Percentiles rank a stretch among this genome's conserved stretches.
phyloP scores from a whole-genome alignment of 768 basidiomycete genomes.

The Tricholoma furcatifolium region DNA sequence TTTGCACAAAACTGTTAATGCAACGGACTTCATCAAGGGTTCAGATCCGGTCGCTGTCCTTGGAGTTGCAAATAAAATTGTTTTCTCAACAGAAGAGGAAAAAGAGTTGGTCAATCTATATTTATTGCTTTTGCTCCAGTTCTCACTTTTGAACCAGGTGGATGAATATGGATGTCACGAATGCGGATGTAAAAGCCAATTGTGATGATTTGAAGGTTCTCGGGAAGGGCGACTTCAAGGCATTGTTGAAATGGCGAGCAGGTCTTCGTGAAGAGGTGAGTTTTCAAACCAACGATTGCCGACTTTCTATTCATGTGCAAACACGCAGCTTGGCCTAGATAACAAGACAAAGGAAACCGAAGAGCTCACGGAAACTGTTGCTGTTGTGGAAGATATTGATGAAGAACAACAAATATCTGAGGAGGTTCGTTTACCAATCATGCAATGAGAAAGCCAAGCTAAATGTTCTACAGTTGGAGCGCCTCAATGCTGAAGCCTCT shows the following conservation, averaged over 20 bases:
- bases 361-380: slow-evolving; percentile 72
- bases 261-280: slow-evolving; percentile 87
- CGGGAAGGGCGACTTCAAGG: slow-evolving; percentile 97
- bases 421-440: slow-evolving; percentile 53
- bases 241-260: slow-evolving; percentile 86
- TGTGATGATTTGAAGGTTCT: slow-evolving; percentile 93
- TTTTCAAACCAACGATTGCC: background rate
- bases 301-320: background rate
- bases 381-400: slow-evolving; percentile 67
- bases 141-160: slow-evolving; percentile 48
- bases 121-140: slow-evolving; percentile 1
- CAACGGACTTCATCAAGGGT: slow-evolving; percentile 67
- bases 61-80: slow-evolving; percentile 74
- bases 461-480: slow-evolving; percentile 62
- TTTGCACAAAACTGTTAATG: slow-evolving; percentile 73
- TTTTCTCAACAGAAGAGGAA: slow-evolving; percentile 82
- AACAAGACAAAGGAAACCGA: slow-evolving; percentile 70
- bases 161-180: slow-evolving; percentile 69
- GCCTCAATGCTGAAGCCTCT: slow-evolving; percentile 73
- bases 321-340: slow-evolving; percentile 75
- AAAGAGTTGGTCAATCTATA: slow-evolving; percentile 53
- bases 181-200: slow-evolving; percentile 76
- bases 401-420: slow-evolving; percentile 89
- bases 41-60: slow-evolving; percentile 77
- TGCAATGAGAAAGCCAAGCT: background rate